Conservation (phyloP, 257 asterid species). For the Salvia rosmarinus region DNA sequence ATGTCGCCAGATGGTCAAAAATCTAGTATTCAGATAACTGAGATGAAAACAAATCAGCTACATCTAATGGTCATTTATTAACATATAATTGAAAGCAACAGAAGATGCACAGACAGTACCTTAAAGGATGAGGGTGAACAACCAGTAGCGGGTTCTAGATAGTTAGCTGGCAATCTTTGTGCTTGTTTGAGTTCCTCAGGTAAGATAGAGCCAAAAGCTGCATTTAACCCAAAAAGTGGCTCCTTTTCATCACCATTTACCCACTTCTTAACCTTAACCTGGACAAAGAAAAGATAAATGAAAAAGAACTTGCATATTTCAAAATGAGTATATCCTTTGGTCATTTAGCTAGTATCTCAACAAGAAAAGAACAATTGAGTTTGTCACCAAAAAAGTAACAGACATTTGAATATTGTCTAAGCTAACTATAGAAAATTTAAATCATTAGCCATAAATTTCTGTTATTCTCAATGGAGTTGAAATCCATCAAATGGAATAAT, state of each 20-base stretch:
- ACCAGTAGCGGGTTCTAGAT: conserved; percentile 56
- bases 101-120: conserved; percentile 48
- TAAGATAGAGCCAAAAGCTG: conserved; percentile 73
- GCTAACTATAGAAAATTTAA: background rate
- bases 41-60: background rate
- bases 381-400: background rate
- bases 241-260: conserved; percentile 60
- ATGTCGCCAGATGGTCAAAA: conserved; percentile 21
- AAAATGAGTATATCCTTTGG: background rate
- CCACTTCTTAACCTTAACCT: conserved; percentile 75
- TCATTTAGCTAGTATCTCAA: background rate
- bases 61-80: background rate
- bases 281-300: conserved; percentile 17
- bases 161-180: conserved; percentile 50
- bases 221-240: conserved; percentile 59
- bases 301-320: conserved; percentile 12
- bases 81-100: background rate
- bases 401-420: background rate
- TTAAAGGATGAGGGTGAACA: conserved; percentile 64
- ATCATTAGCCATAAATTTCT: background rate
- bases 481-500: background rate
- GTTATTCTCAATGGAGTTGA: background rate
- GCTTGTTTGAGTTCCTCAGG: conserved; percentile 55
- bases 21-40: conserved; percentile 7
- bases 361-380: background rate